Percentiles rank a stretch among this genome's conserved stretches.
phyloP scores from a whole-genome alignment of 2,329 filamentous ascomycete genomes.

The Diplodia intermedia region DNA sequence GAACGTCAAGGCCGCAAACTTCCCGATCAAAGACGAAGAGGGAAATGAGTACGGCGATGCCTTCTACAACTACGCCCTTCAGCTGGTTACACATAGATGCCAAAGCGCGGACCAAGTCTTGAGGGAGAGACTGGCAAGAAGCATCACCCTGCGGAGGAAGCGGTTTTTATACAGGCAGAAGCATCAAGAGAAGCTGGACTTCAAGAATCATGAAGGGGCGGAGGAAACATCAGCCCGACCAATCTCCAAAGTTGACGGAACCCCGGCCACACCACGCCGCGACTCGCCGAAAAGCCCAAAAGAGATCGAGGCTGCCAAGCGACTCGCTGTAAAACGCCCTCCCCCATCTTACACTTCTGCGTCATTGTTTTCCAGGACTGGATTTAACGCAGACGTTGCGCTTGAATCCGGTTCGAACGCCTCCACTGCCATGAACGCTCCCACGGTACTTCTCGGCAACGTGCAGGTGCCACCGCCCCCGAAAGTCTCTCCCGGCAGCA shows the following conservation, averaged over 20 bases:
- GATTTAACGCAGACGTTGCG: background rate
- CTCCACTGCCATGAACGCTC: background rate
- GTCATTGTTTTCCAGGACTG: background rate
- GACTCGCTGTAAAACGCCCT: background rate
- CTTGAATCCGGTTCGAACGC: background rate
- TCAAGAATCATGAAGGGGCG: background rate
- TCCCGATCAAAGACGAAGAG: background rate
- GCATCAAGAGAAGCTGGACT: background rate
- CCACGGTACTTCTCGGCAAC: background rate
- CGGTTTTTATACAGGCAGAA: background rate
- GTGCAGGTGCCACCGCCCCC: background rate
- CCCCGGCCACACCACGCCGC: background rate
- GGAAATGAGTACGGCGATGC: background rate
- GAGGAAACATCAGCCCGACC: background rate
- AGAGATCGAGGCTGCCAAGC: background rate
- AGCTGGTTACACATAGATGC: background rate
- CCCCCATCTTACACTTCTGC: background rate
- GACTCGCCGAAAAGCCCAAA: background rate
- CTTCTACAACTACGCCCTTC: background rate
- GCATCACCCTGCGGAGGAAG: background rate
- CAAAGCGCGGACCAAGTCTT: background rate
- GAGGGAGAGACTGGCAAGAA: background rate
- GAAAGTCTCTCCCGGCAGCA: background rate
- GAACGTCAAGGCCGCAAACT: background rate
- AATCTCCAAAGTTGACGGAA: background rate